Evolutionary conservation across 441 rosid species (phyloP), one percentile per base, ranked within the genome.

Genomic region (Flueggea neowawraea): DNA sequence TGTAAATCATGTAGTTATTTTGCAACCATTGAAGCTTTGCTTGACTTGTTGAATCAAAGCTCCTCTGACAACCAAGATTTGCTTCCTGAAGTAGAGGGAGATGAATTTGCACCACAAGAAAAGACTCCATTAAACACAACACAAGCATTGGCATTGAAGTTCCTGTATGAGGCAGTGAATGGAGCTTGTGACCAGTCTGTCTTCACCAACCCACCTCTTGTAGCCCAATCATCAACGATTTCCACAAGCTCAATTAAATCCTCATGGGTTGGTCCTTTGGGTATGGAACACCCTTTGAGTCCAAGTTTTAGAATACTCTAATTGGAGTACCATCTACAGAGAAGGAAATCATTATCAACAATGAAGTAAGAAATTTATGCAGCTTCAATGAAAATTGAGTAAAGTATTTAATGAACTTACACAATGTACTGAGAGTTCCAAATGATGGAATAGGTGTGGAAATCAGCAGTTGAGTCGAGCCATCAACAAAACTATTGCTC

Each of bases 251-350:
- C 0, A 84, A 78, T 70, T 81, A 72, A 1, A 83, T 65, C 63
- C 71, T 85, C 86, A 84, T 82, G 1, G 84, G 77, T 57, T 70
- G 84, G 36, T 33, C 71, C 63, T 64, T 66, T 16, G 85, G 87
- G 72, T 62, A 85, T 1, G 76, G 71, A 64, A 79, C 75, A 0
- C 86, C 88, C 0, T 63, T 48, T 5, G 75, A 63, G 58, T 81
- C 86, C 15, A 77, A 54, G 63, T 85, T 85, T 75, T 83, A 81
- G 80, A 79, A 83, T 58, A 77, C 80, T n/a, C 91, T 76, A 11
- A 83, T 78, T 5, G 88, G 88, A 14, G 59, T 81, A 12, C 84
- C 88, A 10, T 79, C 91, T 13, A 85, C 71, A 5, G 73, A 70
- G 62, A 82, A 5, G 55, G 51, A 62, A 28, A 12, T 9, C 14